phyloP scores from a whole-genome alignment of 1,139 yeast genomes.

The Scheffersomyces illinoinensis region DNA sequence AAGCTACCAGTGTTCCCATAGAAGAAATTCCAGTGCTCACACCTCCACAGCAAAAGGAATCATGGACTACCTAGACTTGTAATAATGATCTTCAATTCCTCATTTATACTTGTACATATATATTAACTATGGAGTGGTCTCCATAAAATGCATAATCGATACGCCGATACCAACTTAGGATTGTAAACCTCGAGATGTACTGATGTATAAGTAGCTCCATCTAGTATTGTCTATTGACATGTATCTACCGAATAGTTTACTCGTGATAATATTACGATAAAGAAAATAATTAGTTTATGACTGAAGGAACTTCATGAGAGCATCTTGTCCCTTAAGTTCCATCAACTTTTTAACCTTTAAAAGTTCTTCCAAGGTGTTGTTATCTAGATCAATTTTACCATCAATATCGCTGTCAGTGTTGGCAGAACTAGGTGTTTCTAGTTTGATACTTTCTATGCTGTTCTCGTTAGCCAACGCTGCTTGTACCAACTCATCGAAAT shows the following conservation, averaged over 20 bases:
- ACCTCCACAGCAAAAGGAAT: neutral
- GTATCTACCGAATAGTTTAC: neutral
- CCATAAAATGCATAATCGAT: neutral
- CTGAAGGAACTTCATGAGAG: slow-evolving; percentile 58
- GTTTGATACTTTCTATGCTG: slow-evolving; percentile 18
- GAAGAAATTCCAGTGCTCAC: slow-evolving; percentile 25
- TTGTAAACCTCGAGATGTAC: neutral
- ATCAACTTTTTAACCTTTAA: slow-evolving; percentile 60
- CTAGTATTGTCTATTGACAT: neutral
- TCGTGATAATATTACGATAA: too few relatives aligned
- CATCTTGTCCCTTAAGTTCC: slow-evolving; percentile 68
- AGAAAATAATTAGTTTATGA: neutral
- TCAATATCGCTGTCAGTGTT: slow-evolving; percentile 7
- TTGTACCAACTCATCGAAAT: slow-evolving; percentile 29
- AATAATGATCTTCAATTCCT: neutral
- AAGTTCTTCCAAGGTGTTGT: slow-evolving; percentile 47
- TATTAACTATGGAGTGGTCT: neutral
- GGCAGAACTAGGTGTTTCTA: slow-evolving; percentile 2
- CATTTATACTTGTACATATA: neutral
- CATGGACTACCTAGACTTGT: neutral
- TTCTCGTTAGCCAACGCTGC: slow-evolving; percentile 24
- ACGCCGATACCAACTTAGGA: neutral
- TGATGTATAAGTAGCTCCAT: neutral
- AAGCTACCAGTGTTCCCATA: slow-evolving; percentile 29
- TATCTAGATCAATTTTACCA: slow-evolving; percentile 14